Percentiles rank a stretch among this genome's conserved stretches.
These are phyloP conservation scores for Volvox reticuliferus DNA, from an alignment of 139 green algal genomes.

Conservation along the genomic window DNA sequence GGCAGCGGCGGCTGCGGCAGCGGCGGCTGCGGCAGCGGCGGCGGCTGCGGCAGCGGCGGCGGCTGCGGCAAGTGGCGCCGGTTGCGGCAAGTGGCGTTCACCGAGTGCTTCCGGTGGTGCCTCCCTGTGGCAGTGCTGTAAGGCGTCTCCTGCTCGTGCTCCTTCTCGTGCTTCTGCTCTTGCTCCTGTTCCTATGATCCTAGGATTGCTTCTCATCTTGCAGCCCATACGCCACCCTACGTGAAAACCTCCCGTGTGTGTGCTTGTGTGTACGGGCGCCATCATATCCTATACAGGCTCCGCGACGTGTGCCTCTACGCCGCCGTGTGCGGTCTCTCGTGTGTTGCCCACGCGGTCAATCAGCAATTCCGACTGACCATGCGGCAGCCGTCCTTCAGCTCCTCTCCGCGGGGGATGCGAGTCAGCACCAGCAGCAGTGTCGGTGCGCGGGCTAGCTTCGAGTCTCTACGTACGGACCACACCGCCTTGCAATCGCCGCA, in stretches of 20 bases:
- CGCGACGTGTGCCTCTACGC: constrained; percentile 6
- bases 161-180: neutral
- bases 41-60: no score
- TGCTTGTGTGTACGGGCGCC: neutral
- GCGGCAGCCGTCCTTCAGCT: neutral
- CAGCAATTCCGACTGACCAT: constrained; percentile 7
- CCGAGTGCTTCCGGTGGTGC: no score
- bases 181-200: neutral
- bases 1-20: no score
- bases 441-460: neutral
- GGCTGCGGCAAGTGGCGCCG: no score
- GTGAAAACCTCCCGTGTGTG: no score
- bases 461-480: neutral
- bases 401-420: no score
- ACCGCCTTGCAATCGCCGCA: neutral
- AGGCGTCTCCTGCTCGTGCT: no score
- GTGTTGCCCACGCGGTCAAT: constrained; percentile 22
- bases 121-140: no score
- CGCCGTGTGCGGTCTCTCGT: neutral
- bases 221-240: neutral
- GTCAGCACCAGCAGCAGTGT: neutral
- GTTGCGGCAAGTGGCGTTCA: no score
- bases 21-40: neutral
- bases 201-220: neutral
- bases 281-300: neutral